These are phyloP conservation scores for Lactarius vividus DNA, from an alignment of 768 basidiomycete genomes.

Conservation along the genomic window DNA sequence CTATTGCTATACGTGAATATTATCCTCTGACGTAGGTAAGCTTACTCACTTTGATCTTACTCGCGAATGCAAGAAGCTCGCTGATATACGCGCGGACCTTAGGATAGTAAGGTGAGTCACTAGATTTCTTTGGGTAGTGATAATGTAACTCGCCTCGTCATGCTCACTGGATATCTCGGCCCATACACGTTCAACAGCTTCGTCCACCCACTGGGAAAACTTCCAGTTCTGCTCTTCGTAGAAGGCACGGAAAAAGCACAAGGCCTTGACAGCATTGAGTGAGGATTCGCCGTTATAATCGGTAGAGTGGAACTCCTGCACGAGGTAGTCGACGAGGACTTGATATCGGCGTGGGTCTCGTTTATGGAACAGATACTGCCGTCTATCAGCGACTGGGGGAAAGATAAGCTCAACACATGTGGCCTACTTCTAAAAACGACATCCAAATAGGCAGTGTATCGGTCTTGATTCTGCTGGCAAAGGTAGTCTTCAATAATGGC, in stretches of 20 bases:
- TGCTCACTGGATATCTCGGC: conserved; percentile 70
- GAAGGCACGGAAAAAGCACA: conserved; percentile 65
- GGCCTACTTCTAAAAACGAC: conserved; percentile 68
- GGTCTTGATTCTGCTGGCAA: conserved; percentile 70
- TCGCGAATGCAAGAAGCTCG: conserved; percentile 67
- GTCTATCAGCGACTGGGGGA: conserved; percentile 3
- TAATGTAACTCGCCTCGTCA: conserved; percentile 55
- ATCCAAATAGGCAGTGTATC: conserved; percentile 79
- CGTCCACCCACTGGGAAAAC: conserved; percentile 74
- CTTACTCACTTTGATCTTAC: conserved; percentile 61
- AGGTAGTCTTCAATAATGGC: conserved; percentile 61
- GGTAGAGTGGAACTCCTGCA: conserved; percentile 57
- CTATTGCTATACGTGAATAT: conserved; percentile 36
- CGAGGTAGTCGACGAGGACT: conserved; percentile 71
- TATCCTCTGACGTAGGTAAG: background rate
- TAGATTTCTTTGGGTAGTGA: conserved; percentile 9
- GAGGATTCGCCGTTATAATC: conserved; percentile 84
- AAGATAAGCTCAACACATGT: background rate
- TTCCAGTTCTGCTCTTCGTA: conserved; percentile 77
- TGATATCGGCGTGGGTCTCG: conserved; percentile 83
- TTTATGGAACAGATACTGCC: conserved; percentile 69
- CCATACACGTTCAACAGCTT: conserved; percentile 67
- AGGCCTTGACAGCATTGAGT: conserved; percentile 71
- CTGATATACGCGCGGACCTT: conserved; percentile 76
- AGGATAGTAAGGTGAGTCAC: conserved; percentile 1